Conservation (phyloP, 2,329 filamentous ascomycete species). For the Pseudopithomyces chartarum region DNA sequence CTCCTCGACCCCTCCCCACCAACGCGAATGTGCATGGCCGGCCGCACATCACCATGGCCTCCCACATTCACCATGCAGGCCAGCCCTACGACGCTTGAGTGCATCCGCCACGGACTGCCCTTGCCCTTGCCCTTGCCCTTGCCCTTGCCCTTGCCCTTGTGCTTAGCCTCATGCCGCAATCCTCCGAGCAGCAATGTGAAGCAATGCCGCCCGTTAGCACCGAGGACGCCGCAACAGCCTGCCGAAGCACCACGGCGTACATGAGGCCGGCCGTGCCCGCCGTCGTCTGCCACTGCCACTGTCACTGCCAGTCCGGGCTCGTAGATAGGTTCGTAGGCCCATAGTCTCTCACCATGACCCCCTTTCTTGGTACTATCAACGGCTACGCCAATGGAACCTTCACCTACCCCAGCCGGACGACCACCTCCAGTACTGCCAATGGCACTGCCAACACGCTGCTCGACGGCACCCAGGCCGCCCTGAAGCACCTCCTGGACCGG, state of each 20-base stretch:
- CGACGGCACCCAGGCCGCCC: constrained; percentile 37
- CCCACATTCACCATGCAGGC: background rate
- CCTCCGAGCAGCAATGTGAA: constrained; percentile 4
- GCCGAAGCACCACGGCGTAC: constrained; percentile 5
- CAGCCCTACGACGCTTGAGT: constrained; percentile 3
- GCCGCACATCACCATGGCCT: background rate
- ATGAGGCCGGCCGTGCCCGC: background rate
- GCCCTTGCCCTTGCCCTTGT: constrained; percentile 17
- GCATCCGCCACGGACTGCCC: constrained; percentile 7
- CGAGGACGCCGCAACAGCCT: constrained; percentile 14
- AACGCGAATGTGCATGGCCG: background rate
- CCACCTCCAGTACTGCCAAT: constrained; percentile 1
- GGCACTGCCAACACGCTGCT: constrained; percentile 32
- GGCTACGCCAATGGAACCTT: constrained; percentile 13
- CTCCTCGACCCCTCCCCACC: background rate
- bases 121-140: constrained; percentile 13
- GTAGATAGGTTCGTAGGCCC: too few species aligned
- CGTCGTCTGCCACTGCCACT: constrained; percentile 5
- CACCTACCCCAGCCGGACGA: too few species aligned
- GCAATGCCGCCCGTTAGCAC: background rate
- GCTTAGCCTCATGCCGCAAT: constrained; percentile 9
- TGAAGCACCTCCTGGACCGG: constrained; percentile 38
- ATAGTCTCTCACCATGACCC: constrained; percentile 26
- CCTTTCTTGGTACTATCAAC: constrained; percentile 28
- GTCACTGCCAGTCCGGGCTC: background rate